Evolutionary conservation across 768 basidiomycete genomes (phyloP), one percentile per base, ranked within the genome.

Genomic region (Pulveroboletus sp.): DNA sequence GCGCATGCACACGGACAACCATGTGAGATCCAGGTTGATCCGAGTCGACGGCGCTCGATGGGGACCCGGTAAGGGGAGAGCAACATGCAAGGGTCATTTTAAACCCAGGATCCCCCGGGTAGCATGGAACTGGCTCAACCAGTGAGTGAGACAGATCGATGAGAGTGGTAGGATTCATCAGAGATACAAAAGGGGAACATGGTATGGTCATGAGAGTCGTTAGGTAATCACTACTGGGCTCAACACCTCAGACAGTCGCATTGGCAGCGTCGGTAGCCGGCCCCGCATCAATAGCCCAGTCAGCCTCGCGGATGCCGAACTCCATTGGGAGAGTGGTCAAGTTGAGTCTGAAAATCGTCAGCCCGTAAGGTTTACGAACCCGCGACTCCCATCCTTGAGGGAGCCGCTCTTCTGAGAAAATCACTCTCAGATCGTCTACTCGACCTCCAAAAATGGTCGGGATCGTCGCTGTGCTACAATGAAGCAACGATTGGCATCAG

Each of bases 311-410:
- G 13, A 61, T n/a, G 2, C 59, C 40, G 27, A 45, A 40, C 38
- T 55, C 51, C 7, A 60, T 17, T 4, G 40, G 17, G 13, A 58
- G 5, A 8, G 19, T 13, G 10, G 45, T 42, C n/a, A 32, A 11
- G 58, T 89, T 85, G 70, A 87, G 80, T 10, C 64, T 62, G 11
- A 68, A 41, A 8, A 90, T 65, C 0, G 87, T 87, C 29, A 89
- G 63, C 0, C 88, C 87, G 44, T 74, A 68, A 1, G 68, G 77
- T 32, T 73, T 66, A 17, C 75, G 71, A 25, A 80, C 63, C 14
- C 76, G 69, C 0, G 87, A 75, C 60, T 89, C 85, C 85, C 86
- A 90, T 21, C 80, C 80, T 0, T 84, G 74, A 1, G 84, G 82
- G 27, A 90, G 61, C 14, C 86, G 77, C 55, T 91, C 89, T 35